Evolutionary conservation across 1,284 basidiomycete species (phyloP), one percentile per base, ranked within the genome.

Genomic region (Trichosporon asahii): DNA sequence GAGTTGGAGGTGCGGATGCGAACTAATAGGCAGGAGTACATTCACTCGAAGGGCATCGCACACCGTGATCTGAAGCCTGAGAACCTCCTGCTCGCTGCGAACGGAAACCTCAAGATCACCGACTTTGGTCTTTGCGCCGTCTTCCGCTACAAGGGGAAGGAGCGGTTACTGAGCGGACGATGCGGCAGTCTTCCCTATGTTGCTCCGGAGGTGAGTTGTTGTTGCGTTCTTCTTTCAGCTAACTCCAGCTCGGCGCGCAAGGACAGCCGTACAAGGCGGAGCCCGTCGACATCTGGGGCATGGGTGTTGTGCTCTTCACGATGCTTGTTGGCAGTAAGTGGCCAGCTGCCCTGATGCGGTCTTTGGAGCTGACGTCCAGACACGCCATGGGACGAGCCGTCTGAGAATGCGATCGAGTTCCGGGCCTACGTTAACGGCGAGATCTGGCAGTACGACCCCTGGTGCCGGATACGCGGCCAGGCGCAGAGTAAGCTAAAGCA

Each of bases 371-470:
- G 18, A 61, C 0, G 8, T n/a, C 49, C 18, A 97, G 94, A 97
- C 80, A 98, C 96, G 0, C 97, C 96, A 1, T 99, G 96, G 96
- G 96, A 98, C 79, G 92, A 97, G 79, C 95, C 96, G 2, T 94
- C 94, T 0, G 79, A 83, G 0, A 86, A 87, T 23, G 64, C 64
- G 8, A 93, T 89, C 1, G 96, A 99, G 82, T 99, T 89, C 80
- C 80, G 84, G 29, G 88, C 89, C 7, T 99, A 92, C 81, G 78
- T 91, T 2, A 87, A 87, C 0, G 94, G 94, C 1, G 85, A 90
- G 67, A 88, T 96, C 66, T 90, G 93, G 74, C 80, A 87, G 8
- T 89, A 93, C 75, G 86, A 87, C 3, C 96, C 96, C 0, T 99
- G 96, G 96, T 88, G 86, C 70, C 85, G 89, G 18, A 88, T 98